Conservation (phyloP, 2,329 filamentous ascomycete species). For the Fusarium beomiforme region DNA sequence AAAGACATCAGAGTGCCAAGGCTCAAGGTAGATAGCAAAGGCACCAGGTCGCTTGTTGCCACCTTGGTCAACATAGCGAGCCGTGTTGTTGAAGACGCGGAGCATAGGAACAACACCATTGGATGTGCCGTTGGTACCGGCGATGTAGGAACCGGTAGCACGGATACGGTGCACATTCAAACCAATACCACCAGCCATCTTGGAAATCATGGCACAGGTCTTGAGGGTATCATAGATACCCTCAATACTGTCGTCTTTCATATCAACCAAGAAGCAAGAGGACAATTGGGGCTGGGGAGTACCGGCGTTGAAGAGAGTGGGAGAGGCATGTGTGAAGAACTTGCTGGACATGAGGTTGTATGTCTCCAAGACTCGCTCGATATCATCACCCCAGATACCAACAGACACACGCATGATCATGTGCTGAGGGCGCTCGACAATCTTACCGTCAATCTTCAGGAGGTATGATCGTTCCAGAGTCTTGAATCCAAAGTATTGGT, state of each 20-base stretch:
- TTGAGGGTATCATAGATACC: constrained; percentile 99
- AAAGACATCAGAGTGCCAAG: constrained; percentile 98
- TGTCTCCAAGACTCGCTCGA: constrained; percentile 95
- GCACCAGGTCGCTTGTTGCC: constrained; percentile 99
- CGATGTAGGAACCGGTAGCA: constrained; percentile 97
- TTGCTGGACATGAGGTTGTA: constrained; percentile 99
- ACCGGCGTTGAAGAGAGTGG: constrained; percentile 97
- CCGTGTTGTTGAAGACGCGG: constrained; percentile 99
- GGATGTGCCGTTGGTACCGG: constrained; percentile 96
- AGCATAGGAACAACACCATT: constrained; percentile 99
- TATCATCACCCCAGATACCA: constrained; percentile 93
- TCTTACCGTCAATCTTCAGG: constrained; percentile 92
- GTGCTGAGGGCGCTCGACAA: constrained; percentile 96
- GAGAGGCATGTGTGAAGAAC: constrained; percentile 97
- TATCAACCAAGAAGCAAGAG: constrained; percentile 98
- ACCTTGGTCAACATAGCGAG: constrained; percentile 97
- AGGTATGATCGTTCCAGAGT: constrained; percentile 98
- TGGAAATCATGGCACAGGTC: constrained; percentile 99
- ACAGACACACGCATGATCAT: constrained; percentile 99
- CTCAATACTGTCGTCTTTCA: constrained; percentile 99
- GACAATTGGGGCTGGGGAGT: constrained; percentile 95
- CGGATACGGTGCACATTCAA: constrained; percentile 97
- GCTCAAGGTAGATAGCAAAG: constrained; percentile 98
- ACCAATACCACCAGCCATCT: constrained; percentile 98
- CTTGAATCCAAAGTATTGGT: constrained; percentile 99